These are phyloP conservation scores for maize (Zea mays) DNA, from an alignment of 176 grass and related monocot species.

Conservation along the genomic window DNA sequence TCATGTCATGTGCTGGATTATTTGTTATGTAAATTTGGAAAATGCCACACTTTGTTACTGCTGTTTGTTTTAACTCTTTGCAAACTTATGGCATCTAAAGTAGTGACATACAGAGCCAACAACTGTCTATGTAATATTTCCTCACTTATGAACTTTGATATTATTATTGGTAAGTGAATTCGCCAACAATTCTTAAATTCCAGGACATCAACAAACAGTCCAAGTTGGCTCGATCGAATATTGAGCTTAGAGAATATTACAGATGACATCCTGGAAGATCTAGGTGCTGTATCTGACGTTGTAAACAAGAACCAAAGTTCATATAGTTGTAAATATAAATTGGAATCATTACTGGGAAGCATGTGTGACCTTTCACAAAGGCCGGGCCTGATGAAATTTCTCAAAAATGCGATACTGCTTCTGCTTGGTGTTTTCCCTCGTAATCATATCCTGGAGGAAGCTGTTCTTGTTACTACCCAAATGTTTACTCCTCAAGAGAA, in stretches of 20 bases:
- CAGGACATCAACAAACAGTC: constrained; percentile 84
- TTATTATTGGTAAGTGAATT: constrained; percentile 1
- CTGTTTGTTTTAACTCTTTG: background rate
- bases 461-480: constrained; percentile 69
- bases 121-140: background rate
- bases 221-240: constrained; percentile 78
- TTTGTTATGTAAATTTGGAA: constrained; percentile 9
- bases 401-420: constrained; percentile 76
- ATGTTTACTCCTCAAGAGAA: constrained; percentile 42
- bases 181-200: constrained; percentile 10
- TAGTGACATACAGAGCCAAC: background rate
- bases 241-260: constrained; percentile 79
- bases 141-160: background rate
- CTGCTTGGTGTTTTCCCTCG: constrained; percentile 75
- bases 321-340: constrained; percentile 43
- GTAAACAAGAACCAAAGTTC: constrained; percentile 52
- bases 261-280: constrained; percentile 70
- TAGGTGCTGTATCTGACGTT: constrained; percentile 58
- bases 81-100: constrained; percentile 5
- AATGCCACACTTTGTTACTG: background rate
- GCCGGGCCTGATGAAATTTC: constrained; percentile 57
- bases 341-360: constrained; percentile 55
- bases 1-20: constrained; percentile 1
- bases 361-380: constrained; percentile 53
- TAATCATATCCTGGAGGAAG: constrained; percentile 83